Percentiles rank a stretch among this genome's conserved stretches.
Evolutionary conservation across 2,329 filamentous ascomycete species (phyloP).

Genomic region (Talaromyces islandicus): DNA sequence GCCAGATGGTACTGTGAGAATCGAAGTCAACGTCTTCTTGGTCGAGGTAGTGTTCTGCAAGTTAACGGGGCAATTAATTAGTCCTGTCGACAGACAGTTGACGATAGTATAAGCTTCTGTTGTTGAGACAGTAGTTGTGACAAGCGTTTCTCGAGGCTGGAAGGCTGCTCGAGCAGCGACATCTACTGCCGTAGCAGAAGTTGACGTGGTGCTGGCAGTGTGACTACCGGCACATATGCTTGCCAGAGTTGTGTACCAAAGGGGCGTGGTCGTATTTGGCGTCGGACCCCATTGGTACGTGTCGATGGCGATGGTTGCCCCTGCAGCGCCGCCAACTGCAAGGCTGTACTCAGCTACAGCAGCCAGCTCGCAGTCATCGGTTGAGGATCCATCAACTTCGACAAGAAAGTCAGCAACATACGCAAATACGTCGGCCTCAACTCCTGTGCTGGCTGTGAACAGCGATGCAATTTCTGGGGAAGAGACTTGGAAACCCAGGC

Average conservation of each 20-base stretch:
- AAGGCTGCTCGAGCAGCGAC: slow-evolving; percentile 15
- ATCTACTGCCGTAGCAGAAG: not conserved
- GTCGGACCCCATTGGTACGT: slow-evolving; percentile 46
- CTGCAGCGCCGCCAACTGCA: slow-evolving; percentile 49
- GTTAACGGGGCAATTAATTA: slow-evolving; percentile 47
- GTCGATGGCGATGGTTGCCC: slow-evolving; percentile 44
- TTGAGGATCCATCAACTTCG: slow-evolving; percentile 41
- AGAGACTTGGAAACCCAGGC: slow-evolving; percentile 15
- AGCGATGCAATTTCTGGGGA: slow-evolving; percentile 6
- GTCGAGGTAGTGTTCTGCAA: slow-evolving; percentile 38
- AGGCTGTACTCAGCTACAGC: slow-evolving; percentile 47
- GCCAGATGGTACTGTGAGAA: slow-evolving; percentile 37
- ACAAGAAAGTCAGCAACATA: slow-evolving; percentile 51
- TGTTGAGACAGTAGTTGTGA: slow-evolving; percentile 31
- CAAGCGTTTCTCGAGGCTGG: slow-evolving; percentile 20
- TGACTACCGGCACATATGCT: slow-evolving; percentile 36
- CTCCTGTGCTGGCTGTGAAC: slow-evolving; percentile 35
- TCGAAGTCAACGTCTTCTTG: slow-evolving; percentile 30
- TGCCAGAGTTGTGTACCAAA: slow-evolving; percentile 50
- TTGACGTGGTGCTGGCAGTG: slow-evolving; percentile 16
- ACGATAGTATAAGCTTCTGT: slow-evolving; percentile 41
- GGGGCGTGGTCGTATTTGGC: slow-evolving; percentile 41
- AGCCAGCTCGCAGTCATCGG: slow-evolving; percentile 38
- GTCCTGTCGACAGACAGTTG: slow-evolving; percentile 36
- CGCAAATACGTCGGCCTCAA: slow-evolving; percentile 46